These are phyloP conservation scores for Vigna hirtella DNA, from an alignment of 306 rosid genomes.

Conservation along the genomic window DNA sequence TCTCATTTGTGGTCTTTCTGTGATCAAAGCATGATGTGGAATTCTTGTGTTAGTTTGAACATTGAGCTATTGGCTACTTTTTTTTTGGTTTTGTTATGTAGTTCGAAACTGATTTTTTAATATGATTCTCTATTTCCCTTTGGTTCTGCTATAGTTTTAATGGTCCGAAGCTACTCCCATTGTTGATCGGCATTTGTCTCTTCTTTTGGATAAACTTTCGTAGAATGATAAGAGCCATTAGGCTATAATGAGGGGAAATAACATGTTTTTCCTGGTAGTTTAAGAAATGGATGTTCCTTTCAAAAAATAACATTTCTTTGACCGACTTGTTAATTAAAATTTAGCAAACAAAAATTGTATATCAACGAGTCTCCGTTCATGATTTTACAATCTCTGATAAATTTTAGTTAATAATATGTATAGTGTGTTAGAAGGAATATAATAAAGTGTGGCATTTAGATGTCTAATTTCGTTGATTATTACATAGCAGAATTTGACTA, in stretches of 20 bases:
- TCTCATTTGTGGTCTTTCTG: slow-evolving; percentile 71
- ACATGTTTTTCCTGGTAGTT: background rate
- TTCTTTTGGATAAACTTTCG: background rate
- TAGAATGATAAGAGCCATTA: background rate
- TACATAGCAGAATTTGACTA: too few species aligned
- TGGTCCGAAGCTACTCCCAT: background rate
- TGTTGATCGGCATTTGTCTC: background rate
- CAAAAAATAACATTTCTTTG: background rate
- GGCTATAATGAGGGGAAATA: background rate
- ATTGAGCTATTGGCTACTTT: background rate
- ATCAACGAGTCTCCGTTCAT: background rate
- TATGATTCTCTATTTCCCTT: slow-evolving; percentile 3
- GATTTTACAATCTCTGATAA: background rate
- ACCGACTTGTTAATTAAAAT: too few species aligned
- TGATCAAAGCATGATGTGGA: slow-evolving; percentile 26
- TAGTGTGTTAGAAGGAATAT: too few species aligned
- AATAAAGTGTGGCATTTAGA: too few species aligned
- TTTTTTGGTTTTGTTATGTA: background rate
- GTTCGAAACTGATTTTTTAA: background rate
- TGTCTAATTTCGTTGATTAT: background rate
- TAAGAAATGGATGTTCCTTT: slow-evolving; percentile 18
- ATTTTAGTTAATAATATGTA: too few species aligned
- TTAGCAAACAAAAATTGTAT: too few species aligned
- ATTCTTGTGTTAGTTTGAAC: slow-evolving; percentile 30
- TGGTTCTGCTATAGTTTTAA: background rate